A percentile compares a stretch with the other conserved stretches of the same genome.
These are phyloP conservation scores for Beauveria scarabaeidicola DNA, from an alignment of 2,329 filamentous ascomycete genomes.

Conservation along the genomic window DNA sequence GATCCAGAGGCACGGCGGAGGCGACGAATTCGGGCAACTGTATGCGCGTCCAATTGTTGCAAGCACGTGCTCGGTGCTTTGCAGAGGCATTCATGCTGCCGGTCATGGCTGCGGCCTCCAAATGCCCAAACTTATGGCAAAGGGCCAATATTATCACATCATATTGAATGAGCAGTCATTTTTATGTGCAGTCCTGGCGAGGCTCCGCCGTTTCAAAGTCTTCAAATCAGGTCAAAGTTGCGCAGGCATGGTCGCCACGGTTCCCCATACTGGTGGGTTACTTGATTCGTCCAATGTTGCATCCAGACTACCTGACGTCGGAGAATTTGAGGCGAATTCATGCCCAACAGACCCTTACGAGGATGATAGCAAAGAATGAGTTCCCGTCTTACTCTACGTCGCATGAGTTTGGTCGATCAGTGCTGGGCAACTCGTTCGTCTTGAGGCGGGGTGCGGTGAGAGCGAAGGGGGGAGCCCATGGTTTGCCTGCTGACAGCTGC, in stretches of 20 bases:
- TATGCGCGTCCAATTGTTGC: not conserved
- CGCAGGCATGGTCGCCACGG: not conserved
- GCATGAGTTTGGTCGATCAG: too few relatives aligned
- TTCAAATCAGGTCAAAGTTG: not conserved
- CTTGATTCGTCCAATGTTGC: not conserved
- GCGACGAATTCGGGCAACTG: not conserved
- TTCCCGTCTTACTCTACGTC: too few relatives aligned
- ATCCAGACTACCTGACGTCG: not conserved
- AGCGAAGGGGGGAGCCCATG: too few relatives aligned
- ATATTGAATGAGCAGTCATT: not conserved
- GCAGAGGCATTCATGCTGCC: not conserved
- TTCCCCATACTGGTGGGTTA: not conserved
- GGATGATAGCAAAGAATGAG: too few relatives aligned
- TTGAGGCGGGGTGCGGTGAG: too few relatives aligned
- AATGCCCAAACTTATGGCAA: not conserved
- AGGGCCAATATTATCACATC: not conserved
- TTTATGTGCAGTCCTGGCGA: too few relatives aligned
- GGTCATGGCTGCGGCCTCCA: not conserved
- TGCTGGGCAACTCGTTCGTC: too few relatives aligned
- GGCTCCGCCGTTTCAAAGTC: not conserved
- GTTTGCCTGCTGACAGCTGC: too few relatives aligned
- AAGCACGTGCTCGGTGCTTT: not conserved
- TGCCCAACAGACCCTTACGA: not conserved
- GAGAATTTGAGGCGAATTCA: not conserved
- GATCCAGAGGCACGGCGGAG: not conserved